Evolutionary conservation across 257 asterid genomes (phyloP).

Genomic region (Cordia subcordata): DNA sequence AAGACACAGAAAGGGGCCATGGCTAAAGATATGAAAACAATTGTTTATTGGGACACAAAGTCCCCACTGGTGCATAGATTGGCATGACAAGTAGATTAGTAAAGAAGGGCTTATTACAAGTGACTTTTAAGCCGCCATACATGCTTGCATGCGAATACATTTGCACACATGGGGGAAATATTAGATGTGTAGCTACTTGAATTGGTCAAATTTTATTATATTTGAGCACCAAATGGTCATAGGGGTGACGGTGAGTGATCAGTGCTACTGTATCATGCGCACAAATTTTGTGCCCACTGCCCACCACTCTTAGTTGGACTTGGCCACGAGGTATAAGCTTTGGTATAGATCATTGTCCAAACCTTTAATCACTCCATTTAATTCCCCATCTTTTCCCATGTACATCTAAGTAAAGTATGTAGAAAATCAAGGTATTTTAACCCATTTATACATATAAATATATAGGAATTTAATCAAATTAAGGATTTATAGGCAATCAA

Average conservation of each 20-base stretch:
- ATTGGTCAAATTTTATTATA: background rate
- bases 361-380: too few relatives aligned
- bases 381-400: conserved; percentile 18
- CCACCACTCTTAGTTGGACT: conserved; percentile 33
- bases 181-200: conserved; percentile 11
- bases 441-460: background rate
- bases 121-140: conserved; percentile 72
- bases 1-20: conserved; percentile 45
- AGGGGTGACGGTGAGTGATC: too few relatives aligned
- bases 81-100: conserved; percentile 23
- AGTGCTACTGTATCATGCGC: conserved; percentile 83
- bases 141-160: conserved; percentile 57
- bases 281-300: conserved; percentile 33
- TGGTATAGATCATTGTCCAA: background rate
- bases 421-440: background rate
- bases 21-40: conserved; percentile 24
- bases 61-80: conserved; percentile 57
- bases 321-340: background rate
- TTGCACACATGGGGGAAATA: conserved; percentile 14
- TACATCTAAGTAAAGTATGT: conserved; percentile 13
- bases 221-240: conserved; percentile 15
- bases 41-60: conserved; percentile 41
- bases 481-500: too few relatives aligned
- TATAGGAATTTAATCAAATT: too few relatives aligned
- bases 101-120: conserved; percentile 35